Evolutionary conservation across 495 filamentous ascomycete genomes (phyloP).

Genomic region (Xylaria curta): DNA sequence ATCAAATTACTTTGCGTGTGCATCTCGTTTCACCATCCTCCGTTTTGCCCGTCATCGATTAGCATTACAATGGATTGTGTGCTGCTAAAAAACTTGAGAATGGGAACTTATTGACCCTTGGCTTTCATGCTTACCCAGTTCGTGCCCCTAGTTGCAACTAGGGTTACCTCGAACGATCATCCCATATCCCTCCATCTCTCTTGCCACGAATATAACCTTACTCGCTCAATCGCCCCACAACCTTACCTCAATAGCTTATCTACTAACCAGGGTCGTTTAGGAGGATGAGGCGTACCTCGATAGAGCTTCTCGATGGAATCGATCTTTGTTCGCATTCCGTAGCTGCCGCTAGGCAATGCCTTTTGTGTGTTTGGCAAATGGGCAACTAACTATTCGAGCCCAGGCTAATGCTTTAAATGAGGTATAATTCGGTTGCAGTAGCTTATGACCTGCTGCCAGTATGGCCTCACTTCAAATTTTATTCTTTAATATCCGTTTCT

Average conservation of each 20-base stretch:
- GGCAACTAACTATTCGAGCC: background rate
- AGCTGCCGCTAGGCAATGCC: background rate
- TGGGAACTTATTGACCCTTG: background rate
- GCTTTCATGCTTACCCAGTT: slow-evolving; percentile 15
- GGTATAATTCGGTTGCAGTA: background rate
- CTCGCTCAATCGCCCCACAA: background rate
- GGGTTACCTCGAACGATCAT: slow-evolving; percentile 1
- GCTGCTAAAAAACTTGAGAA: too few species aligned
- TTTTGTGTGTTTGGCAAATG: background rate
- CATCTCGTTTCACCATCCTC: slow-evolving; percentile 5
- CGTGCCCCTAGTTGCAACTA: background rate
- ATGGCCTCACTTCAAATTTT: background rate
- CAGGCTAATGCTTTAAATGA: background rate
- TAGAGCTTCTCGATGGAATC: slow-evolving; percentile 4
- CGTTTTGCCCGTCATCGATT: slow-evolving; percentile 8
- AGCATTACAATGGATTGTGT: background rate
- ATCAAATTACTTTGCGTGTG: background rate
- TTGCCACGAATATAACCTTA: slow-evolving; percentile 1
- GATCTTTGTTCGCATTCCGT: slow-evolving; percentile 6
- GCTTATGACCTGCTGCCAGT: background rate
- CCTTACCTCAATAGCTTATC: slow-evolving; percentile 9
- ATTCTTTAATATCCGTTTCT: background rate
- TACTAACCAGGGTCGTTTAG: slow-evolving; percentile 4
- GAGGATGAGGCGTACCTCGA: background rate
- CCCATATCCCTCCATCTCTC: slow-evolving; percentile 1